Conservation (phyloP, 2,329 filamentous ascomycete species). For the Cytospora mali region DNA sequence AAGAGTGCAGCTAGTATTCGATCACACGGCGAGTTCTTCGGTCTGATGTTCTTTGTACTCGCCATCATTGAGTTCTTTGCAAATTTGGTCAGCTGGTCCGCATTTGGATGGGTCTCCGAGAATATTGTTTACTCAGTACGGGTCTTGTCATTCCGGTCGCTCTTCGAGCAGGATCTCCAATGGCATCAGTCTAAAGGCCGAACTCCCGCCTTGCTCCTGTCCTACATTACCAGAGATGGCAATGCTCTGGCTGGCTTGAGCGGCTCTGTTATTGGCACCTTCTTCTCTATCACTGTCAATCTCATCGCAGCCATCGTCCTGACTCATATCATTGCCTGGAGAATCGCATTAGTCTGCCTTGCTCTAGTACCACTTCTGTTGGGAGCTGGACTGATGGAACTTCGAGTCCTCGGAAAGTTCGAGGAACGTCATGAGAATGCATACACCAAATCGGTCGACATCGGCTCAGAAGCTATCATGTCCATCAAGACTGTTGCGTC, state of each 20-base stretch:
- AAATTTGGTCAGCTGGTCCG: conserved; percentile 58
- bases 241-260: conserved; percentile 68
- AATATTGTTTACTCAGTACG: conserved; percentile 59
- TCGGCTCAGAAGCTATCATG: conserved; percentile 68
- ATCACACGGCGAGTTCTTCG: conserved; percentile 54
- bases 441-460: conserved; percentile 63
- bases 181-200: conserved; percentile 70
- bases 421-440: conserved; percentile 66
- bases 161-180: conserved; percentile 59
- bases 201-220: conserved; percentile 63
- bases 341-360: conserved; percentile 72
- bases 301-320: conserved; percentile 69
- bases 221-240: conserved; percentile 70
- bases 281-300: conserved; percentile 69
- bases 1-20: conserved; percentile 50
- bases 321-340: conserved; percentile 74
- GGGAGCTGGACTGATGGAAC: conserved; percentile 69
- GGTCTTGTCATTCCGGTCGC: conserved; percentile 56
- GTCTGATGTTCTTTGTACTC: conserved; percentile 62
- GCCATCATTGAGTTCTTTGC: conserved; percentile 62
- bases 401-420: conserved; percentile 63
- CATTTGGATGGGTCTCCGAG: conserved; percentile 60
- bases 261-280: conserved; percentile 69
- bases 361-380: conserved; percentile 70
- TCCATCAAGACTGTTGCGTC: conserved; percentile 66